phyloP scores from a whole-genome alignment of 169 alveolate species.

The Plasmodium adleri region DNA sequence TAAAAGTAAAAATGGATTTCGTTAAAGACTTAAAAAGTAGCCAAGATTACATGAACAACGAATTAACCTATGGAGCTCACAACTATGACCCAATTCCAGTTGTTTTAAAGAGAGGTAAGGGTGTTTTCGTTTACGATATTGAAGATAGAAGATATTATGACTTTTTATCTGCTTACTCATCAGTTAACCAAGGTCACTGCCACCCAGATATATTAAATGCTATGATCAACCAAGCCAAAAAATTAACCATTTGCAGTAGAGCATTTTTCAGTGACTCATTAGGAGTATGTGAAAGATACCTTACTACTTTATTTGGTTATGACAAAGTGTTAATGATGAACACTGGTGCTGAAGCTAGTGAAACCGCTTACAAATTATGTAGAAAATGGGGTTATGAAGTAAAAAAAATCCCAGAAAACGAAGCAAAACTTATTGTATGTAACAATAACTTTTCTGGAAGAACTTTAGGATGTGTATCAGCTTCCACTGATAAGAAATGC shows the following conservation, averaged over 20 bases:
- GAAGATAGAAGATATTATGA: slow-evolving; percentile 93
- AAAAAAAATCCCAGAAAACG: slow-evolving; percentile 90
- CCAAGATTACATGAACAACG: slow-evolving; percentile 79
- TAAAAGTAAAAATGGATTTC: slow-evolving; percentile 35
- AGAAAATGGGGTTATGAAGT: slow-evolving; percentile 96
- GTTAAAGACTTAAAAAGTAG: slow-evolving; percentile 54
- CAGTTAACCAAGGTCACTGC: slow-evolving; percentile 92
- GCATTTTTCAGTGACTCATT: slow-evolving; percentile 91
- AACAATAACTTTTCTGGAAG: slow-evolving; percentile 94
- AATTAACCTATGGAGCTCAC: slow-evolving; percentile 88
- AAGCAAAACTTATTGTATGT: slow-evolving; percentile 90
- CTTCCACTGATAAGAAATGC: slow-evolving; percentile 92
- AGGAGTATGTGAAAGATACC: slow-evolving; percentile 87
- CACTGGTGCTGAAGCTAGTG: slow-evolving; percentile 95
- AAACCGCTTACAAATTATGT: slow-evolving; percentile 93
- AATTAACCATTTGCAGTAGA: slow-evolving; percentile 89
- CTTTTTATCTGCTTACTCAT: slow-evolving; percentile 92
- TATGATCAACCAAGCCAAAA: slow-evolving; percentile 88
- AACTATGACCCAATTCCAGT: slow-evolving; percentile 94
- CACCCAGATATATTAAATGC: slow-evolving; percentile 93
- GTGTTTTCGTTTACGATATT: slow-evolving; percentile 79
- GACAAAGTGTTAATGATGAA: slow-evolving; percentile 93
- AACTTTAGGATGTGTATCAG: slow-evolving; percentile 92
- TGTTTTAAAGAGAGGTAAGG: slow-evolving; percentile 89
- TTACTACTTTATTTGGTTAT: slow-evolving; percentile 89